These are phyloP conservation scores for Colletotrichum caudatum DNA, from an alignment of 2,329 filamentous ascomycete genomes.

Conservation along the genomic window DNA sequence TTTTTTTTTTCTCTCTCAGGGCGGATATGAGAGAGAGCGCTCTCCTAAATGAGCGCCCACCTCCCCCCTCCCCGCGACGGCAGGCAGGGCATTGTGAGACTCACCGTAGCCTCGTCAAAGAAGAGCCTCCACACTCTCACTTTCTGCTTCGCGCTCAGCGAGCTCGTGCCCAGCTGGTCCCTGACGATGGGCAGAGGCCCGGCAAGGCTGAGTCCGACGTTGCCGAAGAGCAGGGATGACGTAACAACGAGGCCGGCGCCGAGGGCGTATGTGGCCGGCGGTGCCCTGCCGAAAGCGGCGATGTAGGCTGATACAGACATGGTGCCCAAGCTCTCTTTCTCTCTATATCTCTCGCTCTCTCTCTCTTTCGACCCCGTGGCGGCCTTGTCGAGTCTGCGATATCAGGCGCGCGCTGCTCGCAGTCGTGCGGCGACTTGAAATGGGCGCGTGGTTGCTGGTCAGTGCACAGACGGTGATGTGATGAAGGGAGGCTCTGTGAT, in stretches of 20 bases:
- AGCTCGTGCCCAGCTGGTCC: slow-evolving; percentile 16
- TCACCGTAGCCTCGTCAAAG: slow-evolving; percentile 11
- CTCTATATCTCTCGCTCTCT: not conserved
- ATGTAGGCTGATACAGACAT: slow-evolving; percentile 20
- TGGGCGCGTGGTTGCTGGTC: slow-evolving; percentile 14
- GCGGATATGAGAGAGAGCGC: not conserved
- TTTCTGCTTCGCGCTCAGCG: slow-evolving; percentile 18
- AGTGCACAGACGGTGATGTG: slow-evolving; percentile 17
- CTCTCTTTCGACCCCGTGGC: not conserved
- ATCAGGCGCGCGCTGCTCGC: not conserved
- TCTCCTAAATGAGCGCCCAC: not conserved
- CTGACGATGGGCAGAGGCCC: slow-evolving; percentile 20
- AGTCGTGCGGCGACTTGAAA: slow-evolving; percentile 4
- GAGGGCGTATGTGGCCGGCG: slow-evolving; percentile 10
- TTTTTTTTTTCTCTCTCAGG: not conserved
- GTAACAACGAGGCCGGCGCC: slow-evolving; percentile 18
- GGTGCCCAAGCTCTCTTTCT: too few species aligned
- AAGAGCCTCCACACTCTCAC: slow-evolving; percentile 20
- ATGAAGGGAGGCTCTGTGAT: slow-evolving; percentile 23
- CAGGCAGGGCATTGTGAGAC: not conserved
- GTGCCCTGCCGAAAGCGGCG: slow-evolving; percentile 13
- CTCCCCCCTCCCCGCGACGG: not conserved
- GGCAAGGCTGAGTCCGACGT: slow-evolving; percentile 9
- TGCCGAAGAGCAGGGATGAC: slow-evolving; percentile 17
- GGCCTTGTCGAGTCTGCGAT: not conserved